These are phyloP conservation scores for Colletotrichum simmondsii DNA, from an alignment of 2,329 filamentous ascomycete species.

Conservation along the genomic window DNA sequence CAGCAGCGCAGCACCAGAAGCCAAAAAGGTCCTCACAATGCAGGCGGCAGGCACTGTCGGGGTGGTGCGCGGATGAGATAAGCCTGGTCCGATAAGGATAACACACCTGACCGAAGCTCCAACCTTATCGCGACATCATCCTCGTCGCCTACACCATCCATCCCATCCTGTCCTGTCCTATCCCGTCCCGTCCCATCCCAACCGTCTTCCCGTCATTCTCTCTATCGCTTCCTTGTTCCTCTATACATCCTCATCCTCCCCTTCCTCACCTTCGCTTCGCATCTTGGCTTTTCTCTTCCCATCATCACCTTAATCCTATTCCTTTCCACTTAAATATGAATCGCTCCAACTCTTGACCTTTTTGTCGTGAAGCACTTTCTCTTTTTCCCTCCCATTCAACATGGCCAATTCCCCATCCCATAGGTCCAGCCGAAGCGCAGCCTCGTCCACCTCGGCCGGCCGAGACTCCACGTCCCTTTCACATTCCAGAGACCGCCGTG, in stretches of 20 bases:
- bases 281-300: background rate
- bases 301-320: background rate
- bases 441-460: slow-evolving; percentile 35
- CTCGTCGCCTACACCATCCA: slow-evolving; percentile 29
- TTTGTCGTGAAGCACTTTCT: slow-evolving; percentile 15
- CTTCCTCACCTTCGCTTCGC: background rate
- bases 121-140: slow-evolving; percentile 35
- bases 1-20: background rate
- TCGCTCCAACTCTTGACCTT: slow-evolving; percentile 29
- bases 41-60: background rate
- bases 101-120: slow-evolving; percentile 31
- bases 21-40: background rate
- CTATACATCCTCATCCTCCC: background rate
- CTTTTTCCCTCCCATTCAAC: slow-evolving; percentile 27
- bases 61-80: background rate
- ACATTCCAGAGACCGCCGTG: slow-evolving; percentile 36
- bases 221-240: background rate
- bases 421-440: slow-evolving; percentile 27
- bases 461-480: slow-evolving; percentile 30
- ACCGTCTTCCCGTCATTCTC: background rate
- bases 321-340: slow-evolving; percentile 25
- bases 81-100: slow-evolving; percentile 25
- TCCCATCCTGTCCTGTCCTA: background rate
- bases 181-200: background rate
- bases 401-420: slow-evolving; percentile 33